Percentiles rank a stretch among this genome's conserved stretches.
These are phyloP conservation scores for Fagopyrum tataricum DNA, from an alignment of 148 eudicot genomes.

Conservation along the genomic window DNA sequence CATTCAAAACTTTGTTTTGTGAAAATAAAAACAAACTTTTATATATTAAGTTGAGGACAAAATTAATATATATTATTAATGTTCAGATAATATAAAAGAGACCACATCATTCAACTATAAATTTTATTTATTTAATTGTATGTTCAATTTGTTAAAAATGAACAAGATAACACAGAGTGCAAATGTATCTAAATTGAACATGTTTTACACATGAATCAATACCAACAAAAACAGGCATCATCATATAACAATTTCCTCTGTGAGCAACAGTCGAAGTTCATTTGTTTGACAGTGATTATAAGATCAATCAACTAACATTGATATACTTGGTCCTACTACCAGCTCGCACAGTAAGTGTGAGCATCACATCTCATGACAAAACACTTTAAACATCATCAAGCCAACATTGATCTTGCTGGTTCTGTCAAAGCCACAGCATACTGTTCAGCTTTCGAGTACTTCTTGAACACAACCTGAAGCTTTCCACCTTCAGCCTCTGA, in stretches of 20 bases:
- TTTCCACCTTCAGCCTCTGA: conserved; percentile 36
- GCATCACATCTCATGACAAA: background rate
- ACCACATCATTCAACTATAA: too few species aligned
- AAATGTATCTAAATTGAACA: background rate
- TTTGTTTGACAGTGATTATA: background rate
- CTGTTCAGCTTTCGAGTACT: conserved; percentile 46
- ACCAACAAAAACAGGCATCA: background rate
- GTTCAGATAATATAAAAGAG: too few species aligned
- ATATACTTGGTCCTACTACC: background rate
- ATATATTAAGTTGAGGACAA: too few species aligned
- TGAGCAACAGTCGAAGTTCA: background rate
- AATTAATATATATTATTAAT: too few species aligned
- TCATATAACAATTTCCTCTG: background rate
- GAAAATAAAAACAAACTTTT: too few species aligned
- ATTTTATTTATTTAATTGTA: too few species aligned
- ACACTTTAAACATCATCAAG: background rate
- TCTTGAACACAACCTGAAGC: conserved; percentile 53
- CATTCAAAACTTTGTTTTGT: background rate
- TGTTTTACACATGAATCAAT: background rate
- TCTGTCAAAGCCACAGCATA: conserved; percentile 50
- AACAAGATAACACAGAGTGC: background rate
- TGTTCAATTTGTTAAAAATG: too few species aligned
- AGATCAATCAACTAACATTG: conserved; percentile 8
- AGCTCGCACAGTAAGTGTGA: background rate
- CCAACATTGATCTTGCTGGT: conserved; percentile 31